Percentiles rank a stretch among this genome's conserved stretches.
Conservation (phyloP, 768 basidiomycete species). For the Agaricus subrufescens region DNA sequence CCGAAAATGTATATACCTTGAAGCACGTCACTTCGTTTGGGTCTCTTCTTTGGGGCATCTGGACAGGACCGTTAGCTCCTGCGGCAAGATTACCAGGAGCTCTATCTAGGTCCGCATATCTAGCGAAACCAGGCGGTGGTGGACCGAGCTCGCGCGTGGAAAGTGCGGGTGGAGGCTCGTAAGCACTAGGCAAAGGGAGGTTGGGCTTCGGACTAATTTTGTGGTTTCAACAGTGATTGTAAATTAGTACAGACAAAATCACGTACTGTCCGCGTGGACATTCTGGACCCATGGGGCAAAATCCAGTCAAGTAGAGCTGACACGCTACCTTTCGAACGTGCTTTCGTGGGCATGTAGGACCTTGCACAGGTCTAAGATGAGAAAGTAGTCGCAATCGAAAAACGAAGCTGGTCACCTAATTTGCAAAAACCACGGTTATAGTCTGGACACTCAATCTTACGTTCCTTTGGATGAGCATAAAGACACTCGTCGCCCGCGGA, state of each 20-base stretch:
- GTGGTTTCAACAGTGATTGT: too few relatives aligned
- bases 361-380: constrained; percentile 31
- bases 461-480: constrained; percentile 92
- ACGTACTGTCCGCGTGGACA: constrained; percentile 89
- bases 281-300: constrained; percentile 87
- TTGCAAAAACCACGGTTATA: constrained; percentile 96
- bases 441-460: constrained; percentile 90
- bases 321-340: constrained; percentile 91
- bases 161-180: constrained; percentile 72
- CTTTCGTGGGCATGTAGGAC: constrained; percentile 85
- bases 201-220: constrained; percentile 67
- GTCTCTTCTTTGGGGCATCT: constrained; percentile 55
- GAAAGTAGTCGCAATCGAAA: constrained; percentile 1
- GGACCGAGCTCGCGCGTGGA: constrained; percentile 80
- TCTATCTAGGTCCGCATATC: constrained; percentile 76
- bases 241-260: neutral
- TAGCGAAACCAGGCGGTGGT: constrained; percentile 87
- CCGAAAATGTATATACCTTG: constrained; percentile 47
- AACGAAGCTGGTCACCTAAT: constrained; percentile 55
- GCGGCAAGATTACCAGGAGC: constrained; percentile 33
- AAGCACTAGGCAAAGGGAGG: constrained; percentile 65
- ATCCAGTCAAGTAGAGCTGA: constrained; percentile 86
- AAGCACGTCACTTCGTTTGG: constrained; percentile 84
- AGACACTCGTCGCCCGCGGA: constrained; percentile 96
- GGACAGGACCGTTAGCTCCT: constrained; percentile 17